Evolutionary conservation across 495 filamentous ascomycete genomes (phyloP).

Genomic region (Collariella sp.): DNA sequence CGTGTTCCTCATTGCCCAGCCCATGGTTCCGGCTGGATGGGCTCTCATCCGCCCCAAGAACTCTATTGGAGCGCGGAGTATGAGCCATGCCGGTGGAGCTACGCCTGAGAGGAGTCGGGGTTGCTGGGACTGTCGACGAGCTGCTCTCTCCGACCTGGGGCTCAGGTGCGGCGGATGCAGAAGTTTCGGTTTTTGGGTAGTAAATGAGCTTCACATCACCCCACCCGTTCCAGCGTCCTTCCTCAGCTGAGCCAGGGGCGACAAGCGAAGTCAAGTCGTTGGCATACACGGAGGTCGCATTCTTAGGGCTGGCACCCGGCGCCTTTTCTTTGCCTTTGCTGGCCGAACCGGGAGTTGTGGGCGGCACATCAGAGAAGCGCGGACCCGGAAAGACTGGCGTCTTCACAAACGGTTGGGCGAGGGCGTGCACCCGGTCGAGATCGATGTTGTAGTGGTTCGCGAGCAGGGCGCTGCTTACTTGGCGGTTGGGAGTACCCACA

Average conservation of each 20-base stretch:
- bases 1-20: conserved; percentile 45
- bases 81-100: conserved; percentile 34
- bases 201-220: conserved; percentile 42
- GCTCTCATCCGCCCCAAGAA: conserved; percentile 32
- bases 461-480: conserved; percentile 63
- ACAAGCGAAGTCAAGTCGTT: conserved; percentile 70
- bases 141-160: conserved; percentile 1
- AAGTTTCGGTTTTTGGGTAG: conserved; percentile 29
- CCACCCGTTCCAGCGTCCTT: conserved; percentile 41
- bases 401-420: conserved; percentile 76
- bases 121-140: conserved; percentile 25
- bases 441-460: conserved; percentile 91
- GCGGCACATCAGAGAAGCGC: conserved; percentile 29
- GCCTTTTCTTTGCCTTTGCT: conserved; percentile 68
- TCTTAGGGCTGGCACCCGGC: conserved; percentile 24
- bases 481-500: conserved; percentile 44
- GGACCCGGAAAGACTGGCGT: conserved; percentile 35
- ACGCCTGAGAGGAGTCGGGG: conserved; percentile 41
- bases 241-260: conserved; percentile 35
- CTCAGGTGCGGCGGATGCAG: conserved; percentile 8
- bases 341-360: conserved; percentile 40
- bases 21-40: conserved; percentile 26
- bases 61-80: conserved; percentile 30
- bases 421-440: conserved; percentile 72
- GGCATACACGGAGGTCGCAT: conserved; percentile 51